A percentile compares a stretch with the other conserved stretches of the same genome.
phyloP scores from a whole-genome alignment of 2,329 filamentous ascomycete genomes.

The Aspergillus pseudotamarii region DNA sequence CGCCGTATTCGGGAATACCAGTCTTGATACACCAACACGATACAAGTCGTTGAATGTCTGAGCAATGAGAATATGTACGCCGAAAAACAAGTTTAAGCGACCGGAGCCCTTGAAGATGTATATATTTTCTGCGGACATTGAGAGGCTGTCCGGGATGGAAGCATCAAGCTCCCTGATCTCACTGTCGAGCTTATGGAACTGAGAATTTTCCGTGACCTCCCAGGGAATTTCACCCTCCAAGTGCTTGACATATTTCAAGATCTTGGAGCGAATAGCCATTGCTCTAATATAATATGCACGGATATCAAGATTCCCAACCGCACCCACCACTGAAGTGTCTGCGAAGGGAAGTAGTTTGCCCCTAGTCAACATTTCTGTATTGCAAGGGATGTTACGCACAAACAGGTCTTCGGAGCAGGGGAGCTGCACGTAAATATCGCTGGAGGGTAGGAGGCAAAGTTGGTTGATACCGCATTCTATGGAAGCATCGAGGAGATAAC shows the following conservation, averaged over 20 bases:
- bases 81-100: background rate
- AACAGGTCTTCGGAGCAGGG: constrained; percentile 36
- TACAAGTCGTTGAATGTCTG: background rate
- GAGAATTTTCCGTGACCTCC: background rate
- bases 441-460: constrained; percentile 18
- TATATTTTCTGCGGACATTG: background rate
- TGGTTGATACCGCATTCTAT: background rate
- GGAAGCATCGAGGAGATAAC: constrained; percentile 19
- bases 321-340: background rate
- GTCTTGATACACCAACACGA: background rate
- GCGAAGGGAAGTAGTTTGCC: constrained; percentile 6
- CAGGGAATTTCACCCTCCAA: constrained; percentile 6
- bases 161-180: background rate
- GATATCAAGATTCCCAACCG: constrained; percentile 3
- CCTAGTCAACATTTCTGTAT: constrained; percentile 30
- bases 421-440: constrained; percentile 37
- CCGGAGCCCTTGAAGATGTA: background rate
- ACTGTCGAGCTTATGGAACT: background rate
- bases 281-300: constrained; percentile 8
- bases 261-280: constrained; percentile 7
- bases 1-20: background rate
- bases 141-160: background rate
- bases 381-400: constrained; percentile 28
- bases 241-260: constrained; percentile 7
- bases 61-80: background rate